Evolutionary conservation across 2,329 filamentous ascomycete species (phyloP).

Genomic region (Fusarium luffae): DNA sequence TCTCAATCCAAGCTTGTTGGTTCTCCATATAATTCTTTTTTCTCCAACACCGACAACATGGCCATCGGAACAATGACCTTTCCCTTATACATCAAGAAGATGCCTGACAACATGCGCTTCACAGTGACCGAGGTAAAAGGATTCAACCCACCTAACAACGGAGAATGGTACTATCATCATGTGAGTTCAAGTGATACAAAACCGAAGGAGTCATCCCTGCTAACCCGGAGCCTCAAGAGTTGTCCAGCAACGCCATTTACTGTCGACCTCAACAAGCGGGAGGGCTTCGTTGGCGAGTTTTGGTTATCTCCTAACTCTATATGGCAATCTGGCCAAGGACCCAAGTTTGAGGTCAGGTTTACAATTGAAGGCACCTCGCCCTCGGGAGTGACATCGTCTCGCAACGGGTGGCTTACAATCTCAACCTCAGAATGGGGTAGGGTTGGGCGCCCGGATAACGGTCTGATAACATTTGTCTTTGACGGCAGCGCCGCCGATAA

Average conservation of each 20-base stretch:
- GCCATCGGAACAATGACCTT: background rate
- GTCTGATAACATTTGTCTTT: background rate
- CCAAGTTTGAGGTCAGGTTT: background rate
- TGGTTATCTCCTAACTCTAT: background rate
- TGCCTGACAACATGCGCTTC: background rate
- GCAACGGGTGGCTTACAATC: background rate
- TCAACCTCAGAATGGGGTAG: background rate
- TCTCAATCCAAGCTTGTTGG: background rate
- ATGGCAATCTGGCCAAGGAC: background rate
- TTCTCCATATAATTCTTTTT: background rate
- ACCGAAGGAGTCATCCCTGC: background rate
- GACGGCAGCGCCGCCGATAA: background rate
- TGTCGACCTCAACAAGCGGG: background rate
- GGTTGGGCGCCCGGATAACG: background rate
- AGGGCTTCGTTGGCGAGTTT: background rate
- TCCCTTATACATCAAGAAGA: background rate
- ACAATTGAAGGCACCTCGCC: background rate
- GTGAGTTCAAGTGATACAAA: background rate
- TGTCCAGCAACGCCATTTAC: background rate
- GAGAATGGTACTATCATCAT: background rate
- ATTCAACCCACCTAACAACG: background rate
- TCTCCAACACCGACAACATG: background rate
- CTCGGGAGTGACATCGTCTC: background rate
- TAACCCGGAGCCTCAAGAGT: background rate
- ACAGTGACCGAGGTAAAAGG: background rate